phyloP scores from a whole-genome alignment of 371 early-diverging fungal species.

The Fennellomyces sp. region DNA sequence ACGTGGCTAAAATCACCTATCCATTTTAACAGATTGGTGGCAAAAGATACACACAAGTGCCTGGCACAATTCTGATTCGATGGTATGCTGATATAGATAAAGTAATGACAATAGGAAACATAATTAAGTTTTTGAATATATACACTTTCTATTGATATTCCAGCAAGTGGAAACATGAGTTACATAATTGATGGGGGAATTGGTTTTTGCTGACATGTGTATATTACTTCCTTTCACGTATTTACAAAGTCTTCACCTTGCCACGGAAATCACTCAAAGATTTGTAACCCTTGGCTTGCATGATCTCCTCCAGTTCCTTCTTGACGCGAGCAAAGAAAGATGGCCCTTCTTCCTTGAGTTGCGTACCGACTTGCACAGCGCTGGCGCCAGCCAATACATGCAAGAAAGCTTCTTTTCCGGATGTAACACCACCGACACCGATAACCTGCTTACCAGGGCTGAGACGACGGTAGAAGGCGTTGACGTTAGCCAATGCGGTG shows the following conservation, averaged over 20 bases:
- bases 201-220: too few species aligned
- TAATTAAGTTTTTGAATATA: too few species aligned
- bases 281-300: constrained; percentile 49
- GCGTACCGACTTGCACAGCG: constrained; percentile 52
- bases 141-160: too few species aligned
- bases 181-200: too few species aligned
- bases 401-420: constrained; percentile 53
- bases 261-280: constrained; percentile 54
- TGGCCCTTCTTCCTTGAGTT: constrained; percentile 52
- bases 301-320: constrained; percentile 49
- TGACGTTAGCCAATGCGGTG: constrained; percentile 55
- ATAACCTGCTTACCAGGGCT: constrained; percentile 44
- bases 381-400: constrained; percentile 54
- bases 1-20: too few species aligned
- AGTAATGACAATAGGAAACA: too few species aligned
- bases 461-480: constrained; percentile 49
- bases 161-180: too few species aligned
- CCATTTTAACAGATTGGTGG: too few species aligned
- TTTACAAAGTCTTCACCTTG: constrained; percentile 56
- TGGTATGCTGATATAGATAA: too few species aligned
- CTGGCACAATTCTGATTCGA: too few species aligned
- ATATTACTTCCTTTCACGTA: neutral
- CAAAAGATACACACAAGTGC: too few species aligned
- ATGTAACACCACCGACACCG: constrained; percentile 53
- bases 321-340: constrained; percentile 44